Evolutionary conservation across 2,329 filamentous ascomycete genomes (phyloP).

Genomic region (Arthrinium puccinioides): DNA sequence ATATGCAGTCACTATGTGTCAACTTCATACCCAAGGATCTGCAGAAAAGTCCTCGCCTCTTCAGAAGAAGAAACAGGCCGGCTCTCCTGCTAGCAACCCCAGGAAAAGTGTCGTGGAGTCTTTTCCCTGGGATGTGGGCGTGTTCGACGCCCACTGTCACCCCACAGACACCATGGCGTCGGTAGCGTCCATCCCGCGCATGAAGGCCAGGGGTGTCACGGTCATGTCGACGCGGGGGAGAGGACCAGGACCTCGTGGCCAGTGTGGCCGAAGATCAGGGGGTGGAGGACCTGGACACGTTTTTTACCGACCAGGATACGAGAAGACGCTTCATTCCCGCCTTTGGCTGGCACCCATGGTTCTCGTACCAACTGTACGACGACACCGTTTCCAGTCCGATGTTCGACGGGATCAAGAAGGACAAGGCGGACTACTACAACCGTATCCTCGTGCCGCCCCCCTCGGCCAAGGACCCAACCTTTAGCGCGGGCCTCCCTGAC

Average conservation of each 20-base stretch:
- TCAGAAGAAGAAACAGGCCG: too few relatives aligned
- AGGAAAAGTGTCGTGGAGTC: slow-evolving; percentile 18
- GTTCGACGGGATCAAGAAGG: slow-evolving; percentile 25
- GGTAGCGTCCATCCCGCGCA: slow-evolving; percentile 48
- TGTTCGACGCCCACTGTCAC: slow-evolving; percentile 78
- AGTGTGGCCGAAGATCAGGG: slow-evolving; percentile 50
- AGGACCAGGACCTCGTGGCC: slow-evolving; percentile 69
- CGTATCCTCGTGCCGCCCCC: slow-evolving; percentile 54
- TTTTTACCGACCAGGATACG: slow-evolving; percentile 9
- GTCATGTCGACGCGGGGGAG: slow-evolving; percentile 70
- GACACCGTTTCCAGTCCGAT: slow-evolving; percentile 32
- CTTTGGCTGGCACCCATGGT: slow-evolving; percentile 90
- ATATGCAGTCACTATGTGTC: too few relatives aligned
- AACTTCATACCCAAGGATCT: too few relatives aligned
- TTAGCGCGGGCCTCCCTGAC: slow-evolving; percentile 46
- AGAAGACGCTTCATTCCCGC: slow-evolving; percentile 51
- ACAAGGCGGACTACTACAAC: slow-evolving; percentile 54
- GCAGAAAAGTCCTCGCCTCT: too few relatives aligned
- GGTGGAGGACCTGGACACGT: slow-evolving; percentile 24
- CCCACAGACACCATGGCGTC: slow-evolving; percentile 70
- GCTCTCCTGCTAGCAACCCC: too few relatives aligned
- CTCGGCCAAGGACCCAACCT: slow-evolving; percentile 30
- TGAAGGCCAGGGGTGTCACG: slow-evolving; percentile 60
- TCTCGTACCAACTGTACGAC: slow-evolving; percentile 68
- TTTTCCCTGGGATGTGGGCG: slow-evolving; percentile 64